Conservation (phyloP, 2,329 filamentous ascomycete genomes). For the Ophiocordyceps sinensis region DNA sequence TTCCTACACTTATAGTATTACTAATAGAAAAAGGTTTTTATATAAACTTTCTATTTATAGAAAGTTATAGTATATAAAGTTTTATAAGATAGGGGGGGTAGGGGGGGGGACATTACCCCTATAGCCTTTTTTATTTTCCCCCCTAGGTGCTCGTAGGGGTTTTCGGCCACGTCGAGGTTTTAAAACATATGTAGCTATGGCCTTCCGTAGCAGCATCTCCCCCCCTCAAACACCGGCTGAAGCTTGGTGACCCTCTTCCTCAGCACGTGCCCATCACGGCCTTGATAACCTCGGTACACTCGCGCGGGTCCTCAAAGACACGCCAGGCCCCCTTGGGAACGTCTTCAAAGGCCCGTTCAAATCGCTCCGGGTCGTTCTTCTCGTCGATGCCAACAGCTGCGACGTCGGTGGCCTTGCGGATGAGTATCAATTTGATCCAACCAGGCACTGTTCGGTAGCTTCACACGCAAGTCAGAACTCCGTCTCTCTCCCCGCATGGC, state of each 20-base stretch:
- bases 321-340: slow-evolving; percentile 61
- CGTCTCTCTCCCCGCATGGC: not conserved
- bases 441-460: slow-evolving; percentile 49
- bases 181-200: no score
- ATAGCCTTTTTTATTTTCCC: no score
- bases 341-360: slow-evolving; percentile 68
- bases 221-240: no score
- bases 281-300: slow-evolving; percentile 31
- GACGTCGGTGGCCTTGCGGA: slow-evolving; percentile 69
- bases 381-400: slow-evolving; percentile 53
- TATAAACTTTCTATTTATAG: no score
- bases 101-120: no score
- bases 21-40: no score
- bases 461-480: slow-evolving; percentile 4
- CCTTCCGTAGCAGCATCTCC: no score
- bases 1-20: no score
- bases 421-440: slow-evolving; percentile 75
- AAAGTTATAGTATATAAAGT: no score
- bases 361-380: slow-evolving; percentile 60
- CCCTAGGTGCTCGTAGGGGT: no score
- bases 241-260: not conserved
- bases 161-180: no score
- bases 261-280: slow-evolving; percentile 6
- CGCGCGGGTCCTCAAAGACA: slow-evolving; percentile 65
- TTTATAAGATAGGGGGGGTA: no score